These are phyloP conservation scores for Suillus spraguei DNA, from an alignment of 768 basidiomycete species.

Conservation along the genomic window DNA sequence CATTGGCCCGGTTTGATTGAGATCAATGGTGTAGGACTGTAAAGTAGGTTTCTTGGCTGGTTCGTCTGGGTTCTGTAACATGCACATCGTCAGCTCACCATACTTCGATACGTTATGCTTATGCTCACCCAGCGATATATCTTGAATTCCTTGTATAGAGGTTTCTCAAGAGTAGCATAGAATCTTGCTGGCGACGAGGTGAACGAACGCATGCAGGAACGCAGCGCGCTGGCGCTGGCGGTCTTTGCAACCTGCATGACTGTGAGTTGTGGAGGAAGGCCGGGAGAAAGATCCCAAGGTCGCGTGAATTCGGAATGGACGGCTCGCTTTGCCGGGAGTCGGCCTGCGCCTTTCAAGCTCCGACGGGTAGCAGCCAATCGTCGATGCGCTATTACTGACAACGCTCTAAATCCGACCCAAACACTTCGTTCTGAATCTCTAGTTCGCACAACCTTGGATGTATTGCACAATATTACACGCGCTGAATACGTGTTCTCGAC, in stretches of 20 bases:
- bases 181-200: slow-evolving; percentile 27
- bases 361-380: slow-evolving; percentile 28
- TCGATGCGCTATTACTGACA: too few species aligned
- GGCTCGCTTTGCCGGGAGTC: slow-evolving; percentile 7
- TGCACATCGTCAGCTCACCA: not conserved
- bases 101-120: not conserved
- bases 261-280: not conserved
- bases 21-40: slow-evolving; percentile 89
- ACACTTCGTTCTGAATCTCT: too few species aligned
- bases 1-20: slow-evolving; percentile 97
- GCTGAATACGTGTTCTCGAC: too few species aligned
- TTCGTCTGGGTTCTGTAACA: slow-evolving; percentile 84
- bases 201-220: slow-evolving; percentile 33
- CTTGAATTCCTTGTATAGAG: slow-evolving; percentile 91
- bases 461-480: too few species aligned
- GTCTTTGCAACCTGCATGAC: slow-evolving; percentile 20
- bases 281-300: slow-evolving; percentile 1
- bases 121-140: slow-evolving; percentile 91
- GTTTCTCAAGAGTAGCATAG: slow-evolving; percentile 62
- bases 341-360: slow-evolving; percentile 2
- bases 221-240: slow-evolving; percentile 12
- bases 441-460: too few species aligned
- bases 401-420: too few species aligned
- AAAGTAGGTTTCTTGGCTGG: slow-evolving; percentile 89
- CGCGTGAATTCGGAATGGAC: slow-evolving; percentile 22